phyloP scores from a whole-genome alignment of 768 basidiomycete genomes.

The Podaxis sp. region DNA sequence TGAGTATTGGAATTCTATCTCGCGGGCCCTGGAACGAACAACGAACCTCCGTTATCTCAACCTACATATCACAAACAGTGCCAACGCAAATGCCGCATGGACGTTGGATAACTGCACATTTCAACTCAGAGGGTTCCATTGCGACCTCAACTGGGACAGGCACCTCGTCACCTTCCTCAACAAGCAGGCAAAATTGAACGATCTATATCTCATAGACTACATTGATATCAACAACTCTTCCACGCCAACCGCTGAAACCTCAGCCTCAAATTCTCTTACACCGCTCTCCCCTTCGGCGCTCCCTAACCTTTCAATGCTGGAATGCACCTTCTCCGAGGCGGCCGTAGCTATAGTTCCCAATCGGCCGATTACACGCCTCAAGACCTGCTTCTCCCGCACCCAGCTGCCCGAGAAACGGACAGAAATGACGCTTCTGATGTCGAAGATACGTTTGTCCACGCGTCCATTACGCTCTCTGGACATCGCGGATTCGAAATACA shows the following conservation, averaged over 20 bases:
- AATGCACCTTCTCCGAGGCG: conserved; percentile 71
- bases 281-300: conserved; percentile 35
- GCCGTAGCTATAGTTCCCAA: conserved; percentile 55
- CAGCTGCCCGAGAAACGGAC: conserved; percentile 45
- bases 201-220: conserved; percentile 51
- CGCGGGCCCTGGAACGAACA: conserved; percentile 47
- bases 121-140: conserved; percentile 59
- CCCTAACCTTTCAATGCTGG: conserved; percentile 50
- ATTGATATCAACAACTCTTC: conserved; percentile 26
- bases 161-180: conserved; percentile 54
- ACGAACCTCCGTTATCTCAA: conserved; percentile 51
- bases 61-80: conserved; percentile 43
- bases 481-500: conserved; percentile 62
- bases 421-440: conserved; percentile 51
- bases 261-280: conserved; percentile 15
- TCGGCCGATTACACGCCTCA: conserved; percentile 60
- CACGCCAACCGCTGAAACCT: conserved; percentile 27
- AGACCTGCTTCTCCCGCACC: conserved; percentile 68
- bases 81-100: conserved; percentile 37
- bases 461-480: conserved; percentile 51
- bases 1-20: conserved; percentile 51
- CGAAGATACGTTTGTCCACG: conserved; percentile 45
- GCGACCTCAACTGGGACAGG: conserved; percentile 66
- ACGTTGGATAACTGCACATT: conserved; percentile 45
- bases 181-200: conserved; percentile 44